These are phyloP conservation scores for Cutaneotrichosporon dermatis DNA, from an alignment of 1,284 basidiomycete species.

Conservation along the genomic window DNA sequence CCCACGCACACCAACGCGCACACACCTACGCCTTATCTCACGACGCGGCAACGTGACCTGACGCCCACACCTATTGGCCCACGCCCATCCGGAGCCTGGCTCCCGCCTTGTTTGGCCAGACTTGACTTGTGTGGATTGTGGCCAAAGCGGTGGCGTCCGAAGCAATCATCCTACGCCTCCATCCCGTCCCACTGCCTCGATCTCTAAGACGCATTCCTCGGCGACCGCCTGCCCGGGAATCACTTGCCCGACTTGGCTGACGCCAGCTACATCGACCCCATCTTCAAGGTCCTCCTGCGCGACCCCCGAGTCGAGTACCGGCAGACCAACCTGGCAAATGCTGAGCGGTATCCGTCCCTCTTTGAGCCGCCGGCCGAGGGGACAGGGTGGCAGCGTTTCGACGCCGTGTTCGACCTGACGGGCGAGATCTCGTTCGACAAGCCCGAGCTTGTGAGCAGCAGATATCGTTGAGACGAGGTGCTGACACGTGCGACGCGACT, in stretches of 20 bases:
- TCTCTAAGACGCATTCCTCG: not conserved
- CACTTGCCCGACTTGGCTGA: not conserved
- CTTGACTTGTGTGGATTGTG: too few relatives aligned
- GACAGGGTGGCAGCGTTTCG: constrained; percentile 29
- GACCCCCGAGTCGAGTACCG: constrained; percentile 58
- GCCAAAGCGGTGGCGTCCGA: too few relatives aligned
- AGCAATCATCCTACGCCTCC: not conserved
- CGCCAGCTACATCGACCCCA: constrained; percentile 68
- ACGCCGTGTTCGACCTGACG: constrained; percentile 44
- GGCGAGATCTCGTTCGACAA: constrained; percentile 76
- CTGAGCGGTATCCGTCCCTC: constrained; percentile 30
- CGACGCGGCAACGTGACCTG: too few relatives aligned
- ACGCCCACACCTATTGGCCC: too few relatives aligned
- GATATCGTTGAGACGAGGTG: not conserved
- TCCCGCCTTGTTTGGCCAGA: too few relatives aligned
- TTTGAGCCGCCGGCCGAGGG: constrained; percentile 32
- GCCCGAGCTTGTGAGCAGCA: constrained; percentile 58
- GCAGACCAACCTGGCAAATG: constrained; percentile 71
- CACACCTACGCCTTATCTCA: not conserved
- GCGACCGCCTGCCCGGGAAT: not conserved
- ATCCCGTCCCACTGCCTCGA: not conserved
- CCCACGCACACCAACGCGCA: not conserved
- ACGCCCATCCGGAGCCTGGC: too few relatives aligned
- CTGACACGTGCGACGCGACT: too few relatives aligned
- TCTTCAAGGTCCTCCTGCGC: constrained; percentile 64